Evolutionary conservation across 1,284 basidiomycete species (phyloP).

Genomic region (Vanrija sp.): DNA sequence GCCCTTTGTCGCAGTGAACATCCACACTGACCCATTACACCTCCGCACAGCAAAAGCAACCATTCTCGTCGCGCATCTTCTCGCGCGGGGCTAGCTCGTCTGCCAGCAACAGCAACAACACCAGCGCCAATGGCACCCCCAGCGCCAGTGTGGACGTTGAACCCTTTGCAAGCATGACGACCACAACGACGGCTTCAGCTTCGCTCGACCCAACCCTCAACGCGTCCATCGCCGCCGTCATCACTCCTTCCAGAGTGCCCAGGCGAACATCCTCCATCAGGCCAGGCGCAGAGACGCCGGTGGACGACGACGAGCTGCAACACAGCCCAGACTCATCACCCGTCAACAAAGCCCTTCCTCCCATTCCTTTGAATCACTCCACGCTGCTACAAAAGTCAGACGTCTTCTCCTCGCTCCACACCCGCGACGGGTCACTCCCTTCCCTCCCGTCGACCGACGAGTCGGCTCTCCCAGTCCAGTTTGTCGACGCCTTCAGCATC

Average conservation of each 20-base stretch:
- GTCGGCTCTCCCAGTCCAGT: too few relatives aligned
- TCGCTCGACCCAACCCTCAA: background rate
- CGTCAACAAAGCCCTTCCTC: slow-evolving; percentile 17
- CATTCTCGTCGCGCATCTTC: slow-evolving; percentile 24
- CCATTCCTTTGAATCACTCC: background rate
- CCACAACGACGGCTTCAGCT: background rate
- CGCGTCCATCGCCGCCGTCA: background rate
- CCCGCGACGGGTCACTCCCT: too few relatives aligned
- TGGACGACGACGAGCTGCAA: too few relatives aligned
- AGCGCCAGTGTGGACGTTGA: too few relatives aligned
- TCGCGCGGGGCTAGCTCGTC: slow-evolving; percentile 25
- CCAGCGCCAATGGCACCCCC: slow-evolving; percentile 13
- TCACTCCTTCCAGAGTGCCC: slow-evolving; percentile 14
- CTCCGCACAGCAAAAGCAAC: slow-evolving; percentile 3
- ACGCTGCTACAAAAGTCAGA: slow-evolving; percentile 1
- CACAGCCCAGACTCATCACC: background rate
- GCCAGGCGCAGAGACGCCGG: too few relatives aligned
- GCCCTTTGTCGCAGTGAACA: too few relatives aligned
- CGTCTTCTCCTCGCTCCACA: too few relatives aligned
- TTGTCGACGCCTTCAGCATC: too few relatives aligned
- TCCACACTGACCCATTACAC: background rate
- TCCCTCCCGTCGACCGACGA: too few relatives aligned
- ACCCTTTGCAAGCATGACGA: too few relatives aligned
- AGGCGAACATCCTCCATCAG: slow-evolving; percentile 13
- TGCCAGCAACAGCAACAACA: background rate